Evolutionary conservation across 208 protist species (phyloP), one percentile per base, ranked within the genome.

Genomic region (Trypanosoma melophagium): DNA sequence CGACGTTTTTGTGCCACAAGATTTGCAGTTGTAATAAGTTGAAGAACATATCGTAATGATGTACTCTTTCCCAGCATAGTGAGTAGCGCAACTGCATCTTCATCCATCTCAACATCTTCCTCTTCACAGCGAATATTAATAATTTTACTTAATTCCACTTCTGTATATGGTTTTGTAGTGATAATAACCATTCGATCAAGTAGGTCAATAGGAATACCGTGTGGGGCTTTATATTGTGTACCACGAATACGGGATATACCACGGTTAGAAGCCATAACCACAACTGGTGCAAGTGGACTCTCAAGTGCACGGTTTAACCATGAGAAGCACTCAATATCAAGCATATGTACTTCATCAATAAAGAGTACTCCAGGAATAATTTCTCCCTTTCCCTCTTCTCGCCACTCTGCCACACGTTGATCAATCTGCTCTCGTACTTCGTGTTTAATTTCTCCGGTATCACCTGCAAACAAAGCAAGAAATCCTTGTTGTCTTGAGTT

Each of bases 251-350:
- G 97, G 2, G 98, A 99, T 67, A 99, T 99, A 65, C 99, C 95
- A 40, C 99, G 79, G 85, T 99, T 99, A 3, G 98, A 99, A 10
- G 99, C 99, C 72, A 99, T 96, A 56, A 99, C 97, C 19, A 99
- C 83, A 31, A 99, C 96, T 1, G 99, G 99, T 7, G 99, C 94
- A 61, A 99, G 84, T 17, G 98, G 94, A 59, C 83, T 96, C 87
- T 99, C 99, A 0, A 99, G 80, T 0, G 99, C 99, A 57, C 99
- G 88, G 83, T 99, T 99, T 25, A 99, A 86, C 91, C 98, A 99
- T 19, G 98, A 99, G 81, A 99, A 99, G 86, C 99, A 99, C 77
- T 99, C 99, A 55, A 99, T 99, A 74, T 99, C 99, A 8, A 99
- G 91, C 99, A 99, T 99, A 87, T 99, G 99, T 16, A 99, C 98